phyloP scores from a whole-genome alignment of 1,284 basidiomycete species.

The Boletus smithii region DNA sequence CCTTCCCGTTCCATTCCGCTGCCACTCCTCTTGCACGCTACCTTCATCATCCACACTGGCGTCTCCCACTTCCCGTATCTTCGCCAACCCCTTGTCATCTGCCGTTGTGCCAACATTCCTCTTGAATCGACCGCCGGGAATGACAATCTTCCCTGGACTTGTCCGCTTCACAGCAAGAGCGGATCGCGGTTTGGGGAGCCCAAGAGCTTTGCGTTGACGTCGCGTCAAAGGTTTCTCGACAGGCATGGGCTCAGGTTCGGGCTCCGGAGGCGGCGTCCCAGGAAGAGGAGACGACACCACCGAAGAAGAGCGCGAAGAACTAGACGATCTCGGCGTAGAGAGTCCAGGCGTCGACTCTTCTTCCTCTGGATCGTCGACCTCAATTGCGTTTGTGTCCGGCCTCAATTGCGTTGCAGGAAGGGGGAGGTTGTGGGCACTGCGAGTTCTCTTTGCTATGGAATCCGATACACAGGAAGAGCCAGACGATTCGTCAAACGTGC shows the following conservation, averaged over 20 bases:
- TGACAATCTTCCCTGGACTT: constrained; percentile 52
- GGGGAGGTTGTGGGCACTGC: constrained; percentile 27
- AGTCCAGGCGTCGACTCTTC: constrained; percentile 43
- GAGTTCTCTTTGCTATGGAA: constrained; percentile 43
- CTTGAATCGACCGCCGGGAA: constrained; percentile 53
- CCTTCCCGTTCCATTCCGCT: constrained; percentile 66
- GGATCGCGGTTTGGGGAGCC: constrained; percentile 52
- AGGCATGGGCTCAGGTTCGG: constrained; percentile 26
- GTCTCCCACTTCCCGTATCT: constrained; percentile 22
- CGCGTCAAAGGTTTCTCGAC: constrained; percentile 48
- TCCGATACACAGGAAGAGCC: constrained; percentile 45
- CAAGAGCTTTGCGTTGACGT: constrained; percentile 63
- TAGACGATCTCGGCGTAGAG: constrained; percentile 41
- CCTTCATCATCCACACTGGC: constrained; percentile 32
- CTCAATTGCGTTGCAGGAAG: constrained; percentile 18
- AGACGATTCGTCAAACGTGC: constrained; percentile 63
- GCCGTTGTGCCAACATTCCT: constrained; percentile 17
- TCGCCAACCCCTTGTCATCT: constrained; percentile 32
- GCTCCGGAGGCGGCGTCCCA: constrained; percentile 31
- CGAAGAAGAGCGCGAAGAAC: constrained; percentile 41
- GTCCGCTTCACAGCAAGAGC: constrained; percentile 30
- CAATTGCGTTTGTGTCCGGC: constrained; percentile 21
- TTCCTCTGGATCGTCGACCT: constrained; percentile 36
- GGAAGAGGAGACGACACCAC: constrained; percentile 39
- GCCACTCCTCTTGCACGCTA: constrained; percentile 55